A percentile compares a stretch with the other conserved stretches of the same genome.
These are phyloP conservation scores for Zarea fungicola DNA, from an alignment of 2,329 filamentous ascomycete genomes.

Conservation along the genomic window DNA sequence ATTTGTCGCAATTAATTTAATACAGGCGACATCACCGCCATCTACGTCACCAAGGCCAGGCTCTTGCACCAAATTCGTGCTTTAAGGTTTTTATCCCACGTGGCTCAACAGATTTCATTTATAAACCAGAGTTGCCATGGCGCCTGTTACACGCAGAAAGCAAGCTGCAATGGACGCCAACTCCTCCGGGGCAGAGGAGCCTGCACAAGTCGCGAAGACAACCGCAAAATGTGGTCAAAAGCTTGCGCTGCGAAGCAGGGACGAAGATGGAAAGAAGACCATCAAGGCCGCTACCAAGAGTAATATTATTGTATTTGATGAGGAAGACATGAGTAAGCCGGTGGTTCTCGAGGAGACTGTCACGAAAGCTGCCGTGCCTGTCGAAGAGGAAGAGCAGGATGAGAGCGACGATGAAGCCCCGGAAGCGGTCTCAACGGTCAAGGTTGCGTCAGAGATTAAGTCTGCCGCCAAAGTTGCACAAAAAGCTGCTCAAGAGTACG, in stretches of 20 bases:
- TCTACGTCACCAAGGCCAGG: too few relatives aligned
- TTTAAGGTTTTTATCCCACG: too few relatives aligned
- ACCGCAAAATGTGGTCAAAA: conserved; percentile 23
- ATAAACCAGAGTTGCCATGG: too few relatives aligned
- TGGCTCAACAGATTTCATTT: too few relatives aligned
- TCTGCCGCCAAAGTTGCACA: conserved; percentile 42
- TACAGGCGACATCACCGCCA: too few relatives aligned
- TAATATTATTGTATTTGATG: conserved; percentile 31
- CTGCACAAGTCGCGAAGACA: conserved; percentile 8
- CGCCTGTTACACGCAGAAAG: conserved; percentile 11
- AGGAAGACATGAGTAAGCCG: conserved; percentile 25
- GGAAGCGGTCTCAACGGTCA: conserved; percentile 51
- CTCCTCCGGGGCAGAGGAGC: conserved; percentile 17
- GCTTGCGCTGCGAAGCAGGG: conserved; percentile 30
- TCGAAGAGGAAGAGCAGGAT: conserved; percentile 33
- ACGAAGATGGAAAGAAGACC: conserved; percentile 2
- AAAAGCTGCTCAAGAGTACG: conserved; percentile 49
- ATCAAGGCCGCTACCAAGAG: conserved; percentile 5
- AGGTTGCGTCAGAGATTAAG: conserved; percentile 41
- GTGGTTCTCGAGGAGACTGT: conserved; percentile 13
- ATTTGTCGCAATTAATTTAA: too few relatives aligned
- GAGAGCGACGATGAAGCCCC: conserved; percentile 51
- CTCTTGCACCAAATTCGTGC: too few relatives aligned
- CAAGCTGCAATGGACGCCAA: conserved; percentile 11
- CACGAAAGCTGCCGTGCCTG: conserved; percentile 14